phyloP scores from a whole-genome alignment of 306 rosid species.

The Gynostemma pentaphyllum region DNA sequence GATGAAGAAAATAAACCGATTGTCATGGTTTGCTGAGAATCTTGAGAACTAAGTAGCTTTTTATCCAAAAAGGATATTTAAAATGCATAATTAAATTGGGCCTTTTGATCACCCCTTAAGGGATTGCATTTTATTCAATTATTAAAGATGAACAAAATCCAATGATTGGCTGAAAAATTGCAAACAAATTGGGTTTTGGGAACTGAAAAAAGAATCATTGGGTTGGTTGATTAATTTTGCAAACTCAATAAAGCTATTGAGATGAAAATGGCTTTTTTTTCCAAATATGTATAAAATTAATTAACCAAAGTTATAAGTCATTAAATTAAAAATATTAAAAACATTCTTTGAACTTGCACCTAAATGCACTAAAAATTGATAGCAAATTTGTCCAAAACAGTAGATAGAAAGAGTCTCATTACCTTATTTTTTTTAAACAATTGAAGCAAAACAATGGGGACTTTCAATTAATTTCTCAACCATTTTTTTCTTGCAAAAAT shows the following conservation, averaged over 20 bases:
- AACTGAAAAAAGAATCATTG: not conserved
- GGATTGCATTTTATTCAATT: too few species aligned
- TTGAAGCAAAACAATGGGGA: not conserved
- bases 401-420: not conserved
- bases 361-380: not conserved
- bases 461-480: constrained; percentile 6
- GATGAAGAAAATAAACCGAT: not conserved
- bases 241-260: not conserved
- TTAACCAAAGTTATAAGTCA: not conserved
- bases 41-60: not conserved
- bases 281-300: not conserved
- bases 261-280: not conserved
- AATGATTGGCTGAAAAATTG: not conserved
- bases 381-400: not conserved
- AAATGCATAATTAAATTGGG: constrained; percentile 2
- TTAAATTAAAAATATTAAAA: not conserved
- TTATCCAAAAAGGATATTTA: constrained; percentile 3
- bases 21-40: constrained; percentile 1
- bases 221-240: not conserved
- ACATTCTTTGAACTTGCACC: not conserved
- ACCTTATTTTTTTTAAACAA: not conserved
- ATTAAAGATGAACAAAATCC: not conserved
- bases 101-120: too few species aligned
- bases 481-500: not conserved
- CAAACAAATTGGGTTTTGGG: not conserved